phyloP scores from a whole-genome alignment of 768 basidiomycete species.

The Rhizopogon vesiculosus region DNA sequence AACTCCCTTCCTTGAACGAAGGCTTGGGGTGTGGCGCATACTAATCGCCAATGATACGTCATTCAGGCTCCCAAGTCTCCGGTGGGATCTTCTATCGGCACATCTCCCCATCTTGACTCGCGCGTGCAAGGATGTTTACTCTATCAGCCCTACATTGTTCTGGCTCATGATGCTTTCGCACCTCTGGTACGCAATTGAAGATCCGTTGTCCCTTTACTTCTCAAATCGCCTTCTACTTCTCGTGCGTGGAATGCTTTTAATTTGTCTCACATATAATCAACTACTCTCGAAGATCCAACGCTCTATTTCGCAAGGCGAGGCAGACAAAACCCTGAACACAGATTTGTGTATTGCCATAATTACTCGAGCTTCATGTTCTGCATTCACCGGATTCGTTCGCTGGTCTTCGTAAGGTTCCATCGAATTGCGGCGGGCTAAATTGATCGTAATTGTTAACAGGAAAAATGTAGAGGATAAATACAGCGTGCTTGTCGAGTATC shows the following conservation, averaged over 20 bases:
- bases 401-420: conserved; percentile 13
- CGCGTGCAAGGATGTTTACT: conserved; percentile 17
- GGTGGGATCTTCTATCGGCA: conserved; percentile 1
- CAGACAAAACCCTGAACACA: not conserved
- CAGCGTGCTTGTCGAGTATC: conserved; percentile 14
- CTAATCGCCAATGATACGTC: conserved; percentile 9
- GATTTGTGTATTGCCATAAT: conserved; percentile 10
- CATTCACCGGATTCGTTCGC: conserved; percentile 10
- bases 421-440: not conserved
- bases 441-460: conserved; percentile 1
- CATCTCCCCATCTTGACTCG: conserved; percentile 7
- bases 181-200: conserved; percentile 16
- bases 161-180: conserved; percentile 2
- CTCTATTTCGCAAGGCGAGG: conserved; percentile 3
- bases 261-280: not conserved
- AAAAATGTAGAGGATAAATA: conserved; percentile 3
- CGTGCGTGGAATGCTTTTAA: conserved; percentile 5
- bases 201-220: conserved; percentile 16
- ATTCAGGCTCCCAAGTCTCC: conserved; percentile 5
- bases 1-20: conserved; percentile 6
- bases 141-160: conserved; percentile 16
- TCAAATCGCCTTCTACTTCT: conserved; percentile 16
- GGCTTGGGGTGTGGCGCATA: conserved; percentile 21
- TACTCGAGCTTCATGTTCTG: conserved; percentile 11
- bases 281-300: conserved; percentile 15